Evolutionary conservation across 2,329 filamentous ascomycete genomes (phyloP), one percentile per base, ranked within the genome.

Genomic region (Cercospora berteroae): DNA sequence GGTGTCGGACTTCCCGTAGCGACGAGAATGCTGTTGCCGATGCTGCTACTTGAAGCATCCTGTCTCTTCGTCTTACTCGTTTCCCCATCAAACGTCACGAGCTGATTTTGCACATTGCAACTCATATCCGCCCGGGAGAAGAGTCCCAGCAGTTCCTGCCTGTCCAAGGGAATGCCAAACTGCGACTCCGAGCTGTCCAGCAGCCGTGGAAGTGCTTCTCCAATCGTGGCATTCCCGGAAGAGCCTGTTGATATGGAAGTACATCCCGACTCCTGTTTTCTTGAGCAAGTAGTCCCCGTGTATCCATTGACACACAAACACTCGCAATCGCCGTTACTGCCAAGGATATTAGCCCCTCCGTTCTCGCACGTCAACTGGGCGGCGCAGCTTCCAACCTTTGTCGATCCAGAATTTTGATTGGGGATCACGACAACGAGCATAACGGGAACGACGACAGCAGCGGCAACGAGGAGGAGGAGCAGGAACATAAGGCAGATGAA

Each of bases 241-340:
- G 82, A 78, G 18, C 79, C 78, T 25, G 83, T 75, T 31, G 76
- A 78, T 2, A 82, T 83, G 0, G 84, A 88, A 6, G 85, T 84
- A 73, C 89, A 91, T 57, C 82, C 83, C 25, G 84, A 80, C 65
- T 85, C 84, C 13, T 82, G 79, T 13, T 79, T 71, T 4, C 79
- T 80, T 1, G 80, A 82, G 75, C 89, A 92, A 16, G 81, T 84
- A 1, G 80, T 80, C 23, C 89, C 89, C 0, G 91, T 94, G 77
- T 94, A 98, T 1, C 94, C 93, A 74, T 95, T 93, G 23, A 90
- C 88, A 79, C 94, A 99, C 52, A 97, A 88, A 77, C 94, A 99
- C 12, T 89, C 90, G 80, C 94, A 98, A 20, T 85, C 82, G 3
- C 77, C 77, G 56, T 71, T 70, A 65, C 87, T 83, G 16, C 85